Conservation (phyloP, 768 basidiomycete species). For the Hirschioporus abietinus region DNA sequence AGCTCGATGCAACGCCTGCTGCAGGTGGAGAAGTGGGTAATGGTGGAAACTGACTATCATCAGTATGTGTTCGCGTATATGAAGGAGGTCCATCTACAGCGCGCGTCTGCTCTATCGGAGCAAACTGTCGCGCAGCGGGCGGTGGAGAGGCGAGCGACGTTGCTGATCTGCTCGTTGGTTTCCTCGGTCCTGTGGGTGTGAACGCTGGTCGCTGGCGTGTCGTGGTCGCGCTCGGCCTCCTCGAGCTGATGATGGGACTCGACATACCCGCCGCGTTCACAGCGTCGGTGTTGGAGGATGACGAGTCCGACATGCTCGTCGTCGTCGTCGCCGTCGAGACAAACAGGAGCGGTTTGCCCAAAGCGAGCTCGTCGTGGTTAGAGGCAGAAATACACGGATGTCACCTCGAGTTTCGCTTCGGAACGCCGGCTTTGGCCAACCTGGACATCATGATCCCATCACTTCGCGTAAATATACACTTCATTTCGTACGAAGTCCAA, state of each 20-base stretch:
- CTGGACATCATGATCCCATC: background rate
- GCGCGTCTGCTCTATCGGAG: background rate
- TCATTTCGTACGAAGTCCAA: too few relatives aligned
- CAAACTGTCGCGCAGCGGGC: background rate
- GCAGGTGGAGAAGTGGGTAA: background rate
- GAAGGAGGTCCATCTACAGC: background rate
- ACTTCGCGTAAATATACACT: background rate
- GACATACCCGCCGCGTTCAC: background rate
- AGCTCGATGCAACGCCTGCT: background rate
- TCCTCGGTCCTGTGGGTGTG: background rate
- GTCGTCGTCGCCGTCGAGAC: background rate
- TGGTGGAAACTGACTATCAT: background rate
- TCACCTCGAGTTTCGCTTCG: background rate
- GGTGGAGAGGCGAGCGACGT: background rate
- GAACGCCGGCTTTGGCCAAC: background rate
- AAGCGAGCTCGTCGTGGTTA: background rate
- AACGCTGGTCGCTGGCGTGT: background rate
- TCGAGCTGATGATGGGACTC: background rate
- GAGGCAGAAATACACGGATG: background rate
- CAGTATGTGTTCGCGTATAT: background rate
- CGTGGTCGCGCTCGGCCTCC: background rate
- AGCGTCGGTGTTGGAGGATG: background rate
- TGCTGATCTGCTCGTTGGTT: background rate
- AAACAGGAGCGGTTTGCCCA: too few relatives aligned
- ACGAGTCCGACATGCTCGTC: background rate